Base-by-base conservation (phyloP, 2,329 filamentous ascomycete genomes). In the Metarhizium brunneum region DNA sequence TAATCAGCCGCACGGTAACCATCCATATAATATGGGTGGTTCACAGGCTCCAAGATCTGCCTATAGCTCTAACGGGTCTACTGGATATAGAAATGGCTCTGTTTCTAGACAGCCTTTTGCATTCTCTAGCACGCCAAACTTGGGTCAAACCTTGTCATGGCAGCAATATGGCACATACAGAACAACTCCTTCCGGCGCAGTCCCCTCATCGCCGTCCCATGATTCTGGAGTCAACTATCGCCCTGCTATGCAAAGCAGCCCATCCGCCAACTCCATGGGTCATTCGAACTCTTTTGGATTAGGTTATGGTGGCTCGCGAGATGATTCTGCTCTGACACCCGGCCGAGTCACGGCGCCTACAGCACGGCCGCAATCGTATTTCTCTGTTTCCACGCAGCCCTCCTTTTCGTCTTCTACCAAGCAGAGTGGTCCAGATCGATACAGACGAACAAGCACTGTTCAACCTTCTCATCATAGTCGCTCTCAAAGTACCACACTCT, bases 51-150 rank as follows among this genome's bases (percentile, higher is more conserved):
- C 69, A 7, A 63, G 70, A 59, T 66, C 65, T 32, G 55, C 60
- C 4, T 68, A 67, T 36, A 53, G 65, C 45, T 61, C 61, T 38
- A 60, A 57, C 14, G 76, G 69, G 61, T 66, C 69, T 45, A 67
- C 73, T 47, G 75, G 71, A 54, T 87, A 83, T 68, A 82, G 79
- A 64, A 76, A 77, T 58, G 78, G 73, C 60, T 73, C 77, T 38
- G 75, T 76, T 29, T 82, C 86, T 14, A 82, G 89, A 59, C 86
- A 90, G 66, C 87, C 87, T 8, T 92, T 91, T 71, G 86, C 87
- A 47, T 91, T 91, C 66, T 87, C 83, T 2, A 80, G 77, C 63
- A 86, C 86, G n/a, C 85, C 87, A 29, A 84, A 78, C 60, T 71
- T 89, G 62, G 79, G 81, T 58, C 80, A 77, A 58, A 71, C 70